A percentile compares a stretch with the other conserved stretches of the same genome.
These are phyloP conservation scores for Cladobotryum mycophilum DNA, from an alignment of 2,329 filamentous ascomycete species.

Conservation along the genomic window DNA sequence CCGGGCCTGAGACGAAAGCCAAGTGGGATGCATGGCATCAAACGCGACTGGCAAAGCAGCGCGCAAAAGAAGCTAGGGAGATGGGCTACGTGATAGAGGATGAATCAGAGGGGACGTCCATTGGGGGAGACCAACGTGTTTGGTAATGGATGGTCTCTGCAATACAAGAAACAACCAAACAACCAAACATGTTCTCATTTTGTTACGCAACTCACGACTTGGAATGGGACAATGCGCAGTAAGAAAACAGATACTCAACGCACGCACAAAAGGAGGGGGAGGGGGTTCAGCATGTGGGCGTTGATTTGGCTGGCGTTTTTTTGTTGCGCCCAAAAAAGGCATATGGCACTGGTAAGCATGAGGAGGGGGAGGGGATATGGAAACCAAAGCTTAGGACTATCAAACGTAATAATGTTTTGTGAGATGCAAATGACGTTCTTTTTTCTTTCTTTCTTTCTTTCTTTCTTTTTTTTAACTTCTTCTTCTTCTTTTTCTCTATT, in stretches of 20 bases:
- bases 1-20: slow-evolving; percentile 34
- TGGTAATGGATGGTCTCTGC: slow-evolving; percentile 15
- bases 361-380: background rate
- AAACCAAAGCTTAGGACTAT: background rate
- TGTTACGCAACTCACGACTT: background rate
- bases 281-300: background rate
- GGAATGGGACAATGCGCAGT: background rate
- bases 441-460: background rate
- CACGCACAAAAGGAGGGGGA: background rate
- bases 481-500: background rate
- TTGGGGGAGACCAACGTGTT: slow-evolving; percentile 25
- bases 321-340: background rate
- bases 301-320: background rate
- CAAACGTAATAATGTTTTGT: background rate
- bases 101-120: slow-evolving; percentile 23
- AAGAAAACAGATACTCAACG: background rate
- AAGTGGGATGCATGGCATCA: slow-evolving; percentile 41
- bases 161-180: background rate
- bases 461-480: background rate
- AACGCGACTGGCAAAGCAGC: slow-evolving; percentile 34
- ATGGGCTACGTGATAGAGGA: slow-evolving; percentile 33
- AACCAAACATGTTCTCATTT: background rate
- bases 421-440: background rate
- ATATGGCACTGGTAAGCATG: background rate
- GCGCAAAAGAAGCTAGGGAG: slow-evolving; percentile 32